Evolutionary conservation across 2,329 filamentous ascomycete genomes (phyloP).

Genomic region (Phialocephala subalpina): DNA sequence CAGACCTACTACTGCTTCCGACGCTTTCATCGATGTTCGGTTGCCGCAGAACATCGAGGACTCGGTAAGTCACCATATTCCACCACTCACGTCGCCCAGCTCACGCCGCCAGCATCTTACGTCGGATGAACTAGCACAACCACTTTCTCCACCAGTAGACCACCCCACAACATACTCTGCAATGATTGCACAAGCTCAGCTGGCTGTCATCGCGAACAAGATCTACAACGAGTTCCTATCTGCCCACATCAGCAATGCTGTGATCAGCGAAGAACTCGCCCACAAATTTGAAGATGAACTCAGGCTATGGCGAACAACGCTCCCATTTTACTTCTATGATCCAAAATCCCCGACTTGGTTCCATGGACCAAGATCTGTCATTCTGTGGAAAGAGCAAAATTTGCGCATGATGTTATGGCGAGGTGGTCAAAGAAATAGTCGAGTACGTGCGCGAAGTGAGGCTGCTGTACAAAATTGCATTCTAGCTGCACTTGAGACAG

Average conservation of each 20-base stretch:
- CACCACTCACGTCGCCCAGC: background rate
- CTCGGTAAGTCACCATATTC: conserved; percentile 41
- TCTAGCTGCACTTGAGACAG: conserved; percentile 47
- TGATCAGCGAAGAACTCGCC: conserved; percentile 48
- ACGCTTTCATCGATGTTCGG: conserved; percentile 52
- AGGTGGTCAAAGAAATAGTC: conserved; percentile 47
- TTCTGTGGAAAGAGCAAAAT: conserved; percentile 53
- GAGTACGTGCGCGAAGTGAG: conserved; percentile 39
- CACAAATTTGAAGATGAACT: conserved; percentile 49
- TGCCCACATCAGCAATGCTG: conserved; percentile 45
- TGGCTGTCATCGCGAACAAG: conserved; percentile 50
- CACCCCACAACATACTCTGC: conserved; percentile 51
- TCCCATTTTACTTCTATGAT: conserved; percentile 47
- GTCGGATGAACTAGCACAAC: conserved; percentile 25
- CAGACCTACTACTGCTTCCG: conserved; percentile 47
- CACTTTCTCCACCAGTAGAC: conserved; percentile 42
- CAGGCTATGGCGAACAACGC: conserved; percentile 43
- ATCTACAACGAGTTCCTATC: conserved; percentile 52
- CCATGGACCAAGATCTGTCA: conserved; percentile 47
- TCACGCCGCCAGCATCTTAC: conserved; percentile 21
- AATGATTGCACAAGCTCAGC: conserved; percentile 51
- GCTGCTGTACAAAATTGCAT: conserved; percentile 47
- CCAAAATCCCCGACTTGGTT: conserved; percentile 46
- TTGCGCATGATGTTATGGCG: conserved; percentile 53
- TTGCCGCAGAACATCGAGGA: conserved; percentile 55